Evolutionary conservation across 176 grass and related monocot species (phyloP).

Genomic region (Chrysopogon serrulatus): DNA sequence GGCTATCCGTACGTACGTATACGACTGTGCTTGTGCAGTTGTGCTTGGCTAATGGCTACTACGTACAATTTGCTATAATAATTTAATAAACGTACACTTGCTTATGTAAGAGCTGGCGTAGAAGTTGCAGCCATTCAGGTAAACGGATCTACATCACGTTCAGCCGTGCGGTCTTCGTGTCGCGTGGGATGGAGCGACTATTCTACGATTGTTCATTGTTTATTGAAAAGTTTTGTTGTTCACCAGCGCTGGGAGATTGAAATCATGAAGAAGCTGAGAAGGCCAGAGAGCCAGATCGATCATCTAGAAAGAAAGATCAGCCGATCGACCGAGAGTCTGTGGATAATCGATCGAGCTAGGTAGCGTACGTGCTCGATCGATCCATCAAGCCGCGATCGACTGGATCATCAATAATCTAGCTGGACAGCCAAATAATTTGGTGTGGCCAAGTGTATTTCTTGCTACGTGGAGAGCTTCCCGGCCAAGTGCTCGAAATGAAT

Average conservation of each 20-base stretch:
- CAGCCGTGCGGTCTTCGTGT: neutral
- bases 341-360: neutral
- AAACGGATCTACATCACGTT: too few species aligned
- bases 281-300: neutral
- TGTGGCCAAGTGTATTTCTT: neutral
- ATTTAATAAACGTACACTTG: neutral
- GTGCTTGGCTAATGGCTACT: neutral
- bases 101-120: neutral
- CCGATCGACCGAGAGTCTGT: neutral
- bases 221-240: neutral
- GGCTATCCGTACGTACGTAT: neutral
- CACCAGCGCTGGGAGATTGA: neutral
- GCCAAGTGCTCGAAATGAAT: neutral
- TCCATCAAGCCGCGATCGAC: neutral
- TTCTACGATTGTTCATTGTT: neutral
- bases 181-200: neutral
- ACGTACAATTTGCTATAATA: neutral
- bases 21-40: neutral
- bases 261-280: neutral
- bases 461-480: conserved; percentile 20
- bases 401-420: neutral
- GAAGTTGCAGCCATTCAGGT: neutral
- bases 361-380: neutral
- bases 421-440: neutral
- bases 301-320: neutral